Base-by-base conservation (phyloP, 2,329 filamentous ascomycete species). In the Paraphoma sp. region DNA sequence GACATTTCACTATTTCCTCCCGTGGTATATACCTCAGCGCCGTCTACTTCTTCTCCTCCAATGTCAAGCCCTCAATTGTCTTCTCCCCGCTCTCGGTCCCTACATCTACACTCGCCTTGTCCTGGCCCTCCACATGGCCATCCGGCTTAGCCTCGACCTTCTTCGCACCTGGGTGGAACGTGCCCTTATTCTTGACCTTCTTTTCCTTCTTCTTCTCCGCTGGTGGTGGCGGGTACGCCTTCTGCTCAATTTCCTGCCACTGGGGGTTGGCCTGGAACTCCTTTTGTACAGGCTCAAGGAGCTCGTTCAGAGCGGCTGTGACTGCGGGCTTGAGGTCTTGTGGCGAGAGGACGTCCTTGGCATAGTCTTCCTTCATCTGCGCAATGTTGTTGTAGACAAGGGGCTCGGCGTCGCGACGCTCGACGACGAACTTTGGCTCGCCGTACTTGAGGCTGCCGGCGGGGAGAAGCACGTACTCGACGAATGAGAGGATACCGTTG, bases 291-390 rank as follows among this genome's bases (percentile, higher is more conserved):
- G 94, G 92, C 2, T 84, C 86, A 54, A 97, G 83, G 11, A 98
- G 84, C 40, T 85, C 82, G 64, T 87, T 87, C 17, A 99, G 84
- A 9, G 87, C 91, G 50, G 87, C 84, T 5, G 90, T 85, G 6
- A 96, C 87, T 10, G 91, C 92, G n/a, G 89, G 85, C 81, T 99
- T 98, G 50, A 98, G 82, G 11, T 90, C 80, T 81, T 97, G 93
- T 0, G 95, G 95, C 1, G 90, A 92, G 59, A 97, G 84, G 84
- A 90, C 83, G 72, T 98, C 94, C 50, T 86, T 87, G 54, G 77
- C 75, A 80, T 96, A 98, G 76, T 97, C 94, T 14, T 88, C 86
- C 62, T 92, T 87, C 73, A 98, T 83, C 68, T 90, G 81, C 55
- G 86, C 80, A 57, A 96, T 91, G 55, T 86, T 80, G n/a, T 83